A percentile compares a stretch with the other conserved stretches of the same genome.
These are phyloP conservation scores for Eucalyptus sideroxylon DNA, from an alignment of 345 rosid species.

Conservation along the genomic window DNA sequence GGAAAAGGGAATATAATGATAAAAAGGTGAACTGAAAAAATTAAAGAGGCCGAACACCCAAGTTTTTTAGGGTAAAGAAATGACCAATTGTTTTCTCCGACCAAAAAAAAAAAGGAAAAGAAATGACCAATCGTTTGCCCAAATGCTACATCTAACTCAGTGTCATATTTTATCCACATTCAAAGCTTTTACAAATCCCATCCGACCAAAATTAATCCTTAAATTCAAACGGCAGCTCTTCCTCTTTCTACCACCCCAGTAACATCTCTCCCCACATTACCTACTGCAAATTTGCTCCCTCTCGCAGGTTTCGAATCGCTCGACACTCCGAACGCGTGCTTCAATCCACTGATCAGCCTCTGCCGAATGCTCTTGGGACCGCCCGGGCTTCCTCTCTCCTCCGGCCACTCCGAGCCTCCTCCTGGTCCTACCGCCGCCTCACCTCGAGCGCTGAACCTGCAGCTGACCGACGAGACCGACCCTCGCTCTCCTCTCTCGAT, in stretches of 20 bases:
- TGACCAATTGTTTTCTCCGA: neutral
- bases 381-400: neutral
- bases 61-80: neutral
- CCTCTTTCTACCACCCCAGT: neutral
- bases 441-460: neutral
- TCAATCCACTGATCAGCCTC: conserved; percentile 50
- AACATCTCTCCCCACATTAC: neutral
- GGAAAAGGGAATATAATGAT: neutral
- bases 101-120: neutral
- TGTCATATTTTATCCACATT: neutral
- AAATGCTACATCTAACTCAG: neutral
- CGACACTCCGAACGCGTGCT: conserved; percentile 29
- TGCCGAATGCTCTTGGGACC: conserved; percentile 17
- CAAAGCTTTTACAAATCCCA: neutral
- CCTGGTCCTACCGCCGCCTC: neutral
- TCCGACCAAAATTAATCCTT: neutral
- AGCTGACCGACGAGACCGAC: conserved; percentile 17
- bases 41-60: neutral
- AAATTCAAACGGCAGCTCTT: neutral
- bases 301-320: conserved; percentile 10
- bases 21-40: neutral
- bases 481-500: conserved; percentile 30
- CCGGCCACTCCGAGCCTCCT: neutral
- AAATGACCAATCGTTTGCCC: neutral
- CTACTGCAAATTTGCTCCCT: neutral